These are phyloP conservation scores for Zelonia costaricensis DNA, from an alignment of 208 protist species.

Conservation along the genomic window DNA sequence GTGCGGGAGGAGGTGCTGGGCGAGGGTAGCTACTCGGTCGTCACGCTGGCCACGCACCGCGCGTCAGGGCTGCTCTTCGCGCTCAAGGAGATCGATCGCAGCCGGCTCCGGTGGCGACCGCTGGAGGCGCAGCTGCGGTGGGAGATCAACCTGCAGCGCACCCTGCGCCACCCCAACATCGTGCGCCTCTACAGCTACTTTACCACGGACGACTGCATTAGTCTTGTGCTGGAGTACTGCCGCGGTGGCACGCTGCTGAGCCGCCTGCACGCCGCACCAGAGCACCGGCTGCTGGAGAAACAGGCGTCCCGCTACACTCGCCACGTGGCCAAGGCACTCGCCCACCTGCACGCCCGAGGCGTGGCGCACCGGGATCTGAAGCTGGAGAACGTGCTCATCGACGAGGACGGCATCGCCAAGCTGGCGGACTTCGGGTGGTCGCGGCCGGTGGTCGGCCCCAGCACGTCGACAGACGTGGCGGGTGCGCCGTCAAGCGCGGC, in stretches of 20 bases:
- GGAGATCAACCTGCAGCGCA: slow-evolving; percentile 87
- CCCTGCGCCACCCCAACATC: slow-evolving; percentile 78
- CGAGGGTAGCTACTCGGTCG: slow-evolving; percentile 74
- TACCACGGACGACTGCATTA: slow-evolving; percentile 45
- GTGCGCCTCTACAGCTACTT: slow-evolving; percentile 88
- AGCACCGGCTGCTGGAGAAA: slow-evolving; percentile 39
- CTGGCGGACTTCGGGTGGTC: slow-evolving; percentile 99
- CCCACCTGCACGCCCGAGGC: slow-evolving; percentile 68
- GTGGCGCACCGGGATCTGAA: slow-evolving; percentile 93
- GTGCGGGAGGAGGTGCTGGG: slow-evolving; percentile 58
- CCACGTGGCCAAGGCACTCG: slow-evolving; percentile 68
- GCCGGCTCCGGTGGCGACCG: slow-evolving; percentile 26
- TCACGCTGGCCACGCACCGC: slow-evolving; percentile 66
- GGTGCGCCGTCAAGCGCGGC: neutral
- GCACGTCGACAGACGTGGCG: neutral
- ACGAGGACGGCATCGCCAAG: slow-evolving; percentile 88
- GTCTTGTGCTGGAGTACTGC: slow-evolving; percentile 79
- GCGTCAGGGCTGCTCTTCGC: slow-evolving; percentile 57
- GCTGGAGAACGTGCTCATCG: slow-evolving; percentile 89
- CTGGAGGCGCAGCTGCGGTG: slow-evolving; percentile 63
- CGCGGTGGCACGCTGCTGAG: slow-evolving; percentile 57
- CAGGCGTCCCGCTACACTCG: slow-evolving; percentile 56
- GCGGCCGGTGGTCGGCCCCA: slow-evolving; percentile 16
- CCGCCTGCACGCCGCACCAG: slow-evolving; percentile 29
- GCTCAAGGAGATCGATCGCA: slow-evolving; percentile 68